These are phyloP conservation scores for Xylaria venustula DNA, from an alignment of 495 filamentous ascomycete genomes.

Conservation along the genomic window DNA sequence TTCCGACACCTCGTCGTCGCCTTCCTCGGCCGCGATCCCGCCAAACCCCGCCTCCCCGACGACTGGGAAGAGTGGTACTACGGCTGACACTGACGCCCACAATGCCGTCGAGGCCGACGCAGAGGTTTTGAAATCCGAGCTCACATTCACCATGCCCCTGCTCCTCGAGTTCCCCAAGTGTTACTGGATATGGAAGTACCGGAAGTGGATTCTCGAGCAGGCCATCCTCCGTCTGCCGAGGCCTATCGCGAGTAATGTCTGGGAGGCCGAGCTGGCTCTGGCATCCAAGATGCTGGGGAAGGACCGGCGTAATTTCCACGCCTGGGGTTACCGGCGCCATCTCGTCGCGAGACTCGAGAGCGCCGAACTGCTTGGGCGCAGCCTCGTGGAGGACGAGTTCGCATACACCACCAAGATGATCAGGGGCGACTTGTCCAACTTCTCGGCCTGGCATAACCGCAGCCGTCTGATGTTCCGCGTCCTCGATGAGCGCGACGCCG, in stretches of 20 bases:
- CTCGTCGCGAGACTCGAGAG: slow-evolving; percentile 70
- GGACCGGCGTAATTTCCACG: slow-evolving; percentile 93
- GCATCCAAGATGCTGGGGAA: slow-evolving; percentile 81
- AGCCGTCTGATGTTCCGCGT: slow-evolving; percentile 77
- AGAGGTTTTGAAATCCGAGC: slow-evolving; percentile 56
- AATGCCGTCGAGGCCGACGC: slow-evolving; percentile 24
- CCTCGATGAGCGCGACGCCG: slow-evolving; percentile 65
- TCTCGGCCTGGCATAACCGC: slow-evolving; percentile 93
- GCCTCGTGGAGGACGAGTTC: slow-evolving; percentile 77
- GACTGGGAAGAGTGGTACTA: slow-evolving; percentile 58
- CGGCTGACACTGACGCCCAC: slow-evolving; percentile 34
- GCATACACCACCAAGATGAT: slow-evolving; percentile 90
- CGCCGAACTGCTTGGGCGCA: slow-evolving; percentile 45
- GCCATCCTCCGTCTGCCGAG: slow-evolving; percentile 60
- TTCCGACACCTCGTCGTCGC: slow-evolving; percentile 48
- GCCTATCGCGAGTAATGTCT: slow-evolving; percentile 58
- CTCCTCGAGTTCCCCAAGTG: slow-evolving; percentile 88
- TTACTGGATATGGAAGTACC: slow-evolving; percentile 99
- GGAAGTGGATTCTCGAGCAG: slow-evolving; percentile 80
- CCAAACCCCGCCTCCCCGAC: slow-evolving; percentile 45
- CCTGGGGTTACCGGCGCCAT: slow-evolving; percentile 86
- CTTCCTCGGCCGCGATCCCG: slow-evolving; percentile 48
- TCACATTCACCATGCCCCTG: slow-evolving; percentile 78
- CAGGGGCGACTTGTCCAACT: slow-evolving; percentile 78
- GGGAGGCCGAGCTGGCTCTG: slow-evolving; percentile 79